phyloP scores from a whole-genome alignment of 2,329 filamentous ascomycete species.

The Fusarium aywerte region DNA sequence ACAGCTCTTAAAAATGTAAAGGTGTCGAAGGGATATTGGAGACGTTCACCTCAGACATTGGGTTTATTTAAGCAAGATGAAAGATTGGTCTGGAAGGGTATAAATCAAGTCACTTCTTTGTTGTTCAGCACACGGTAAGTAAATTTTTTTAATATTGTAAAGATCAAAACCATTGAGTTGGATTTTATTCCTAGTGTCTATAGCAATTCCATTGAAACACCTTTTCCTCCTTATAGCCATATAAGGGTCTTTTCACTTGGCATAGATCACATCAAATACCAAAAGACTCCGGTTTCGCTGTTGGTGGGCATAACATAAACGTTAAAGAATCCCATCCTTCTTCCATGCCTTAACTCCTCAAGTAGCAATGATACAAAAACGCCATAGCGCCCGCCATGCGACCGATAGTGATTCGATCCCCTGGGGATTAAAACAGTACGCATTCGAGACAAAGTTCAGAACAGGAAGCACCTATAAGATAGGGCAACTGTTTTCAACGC shows the following conservation, averaged over 20 bases:
- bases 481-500: background rate
- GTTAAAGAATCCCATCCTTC: background rate
- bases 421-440: background rate
- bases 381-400: conserved; percentile 17
- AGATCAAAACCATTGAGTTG: conserved; percentile 5
- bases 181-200: conserved; percentile 18
- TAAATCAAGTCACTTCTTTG: background rate
- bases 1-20: background rate
- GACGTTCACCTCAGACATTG: no score
- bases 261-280: background rate
- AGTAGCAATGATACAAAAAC: conserved; percentile 17
- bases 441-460: background rate
- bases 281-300: conserved; percentile 1
- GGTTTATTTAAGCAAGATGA: no score
- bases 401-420: conserved; percentile 9
- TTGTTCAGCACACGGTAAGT: background rate
- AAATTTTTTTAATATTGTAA: background rate
- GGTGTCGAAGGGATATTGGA: background rate
- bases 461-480: background rate
- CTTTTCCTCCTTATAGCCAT: background rate
- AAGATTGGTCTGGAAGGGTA: no score
- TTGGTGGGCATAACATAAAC: background rate
- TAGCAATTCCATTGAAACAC: conserved; percentile 7
- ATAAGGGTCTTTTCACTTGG: background rate
- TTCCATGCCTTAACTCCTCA: background rate